phyloP scores from a whole-genome alignment of 2,329 filamentous ascomycete species.

The Juglanconis oblonga region DNA sequence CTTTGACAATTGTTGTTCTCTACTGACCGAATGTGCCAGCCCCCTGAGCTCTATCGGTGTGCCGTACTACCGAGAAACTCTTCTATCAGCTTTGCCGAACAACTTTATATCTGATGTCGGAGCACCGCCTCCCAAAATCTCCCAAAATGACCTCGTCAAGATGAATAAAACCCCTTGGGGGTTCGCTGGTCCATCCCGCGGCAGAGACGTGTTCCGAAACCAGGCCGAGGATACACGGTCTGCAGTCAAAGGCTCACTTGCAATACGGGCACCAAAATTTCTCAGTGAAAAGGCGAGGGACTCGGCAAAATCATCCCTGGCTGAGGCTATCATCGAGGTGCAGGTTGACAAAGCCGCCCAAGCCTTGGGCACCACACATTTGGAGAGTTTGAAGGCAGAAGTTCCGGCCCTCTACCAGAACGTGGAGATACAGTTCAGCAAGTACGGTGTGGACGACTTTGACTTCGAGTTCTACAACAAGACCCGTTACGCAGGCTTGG shows the following conservation, averaged over 20 bases:
- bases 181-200: conserved; percentile 69
- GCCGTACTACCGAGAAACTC: conserved; percentile 85
- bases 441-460: conserved; percentile 98
- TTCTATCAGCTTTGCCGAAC: conserved; percentile 87
- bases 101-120: conserved; percentile 83
- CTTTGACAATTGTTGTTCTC: not conserved
- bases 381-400: conserved; percentile 75
- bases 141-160: conserved; percentile 64
- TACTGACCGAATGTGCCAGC: conserved; percentile 36
- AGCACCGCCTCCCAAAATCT: conserved; percentile 73
- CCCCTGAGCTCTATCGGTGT: conserved; percentile 84
- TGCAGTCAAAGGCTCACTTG: conserved; percentile 56
- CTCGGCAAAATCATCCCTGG: conserved; percentile 44
- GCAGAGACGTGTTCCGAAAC: conserved; percentile 70
- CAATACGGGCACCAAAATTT: conserved; percentile 81
- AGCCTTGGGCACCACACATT: conserved; percentile 63
- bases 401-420: conserved; percentile 87
- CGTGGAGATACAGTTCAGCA: conserved; percentile 98
- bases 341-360: conserved; percentile 57
- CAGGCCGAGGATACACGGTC: conserved; percentile 77
- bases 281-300: conserved; percentile 89
- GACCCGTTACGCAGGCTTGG: conserved; percentile 84
- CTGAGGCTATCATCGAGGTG: conserved; percentile 40
- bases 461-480: conserved; percentile 98
- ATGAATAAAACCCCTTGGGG: conserved; percentile 74